phyloP scores from a whole-genome alignment of 176 grass and related monocot species.

The Themeda triandra region DNA sequence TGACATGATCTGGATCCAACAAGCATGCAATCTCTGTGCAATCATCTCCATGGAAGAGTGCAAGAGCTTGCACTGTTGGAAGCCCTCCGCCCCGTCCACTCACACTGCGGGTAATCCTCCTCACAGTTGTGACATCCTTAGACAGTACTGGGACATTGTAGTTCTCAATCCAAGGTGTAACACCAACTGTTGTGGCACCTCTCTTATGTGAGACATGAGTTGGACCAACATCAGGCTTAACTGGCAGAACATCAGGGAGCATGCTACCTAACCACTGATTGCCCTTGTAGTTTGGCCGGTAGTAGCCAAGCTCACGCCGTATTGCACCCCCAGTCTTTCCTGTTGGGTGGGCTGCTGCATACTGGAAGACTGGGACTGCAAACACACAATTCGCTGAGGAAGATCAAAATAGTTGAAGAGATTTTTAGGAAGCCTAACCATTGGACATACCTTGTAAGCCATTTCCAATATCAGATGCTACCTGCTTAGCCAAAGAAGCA shows the following conservation, averaged over 20 bases:
- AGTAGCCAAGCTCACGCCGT: conserved; percentile 65
- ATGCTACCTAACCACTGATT: conserved; percentile 59
- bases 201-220: conserved; percentile 16
- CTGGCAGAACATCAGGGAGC: conserved; percentile 38
- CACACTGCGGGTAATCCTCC: conserved; percentile 49
- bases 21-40: conserved; percentile 73
- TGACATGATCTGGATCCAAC: conserved; percentile 46
- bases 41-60: conserved; percentile 44
- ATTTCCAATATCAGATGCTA: conserved; percentile 59
- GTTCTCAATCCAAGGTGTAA: conserved; percentile 32
- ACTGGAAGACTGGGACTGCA: conserved; percentile 75
- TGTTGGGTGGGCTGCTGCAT: conserved; percentile 53
- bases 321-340: conserved; percentile 39
- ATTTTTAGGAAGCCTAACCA: neutral
- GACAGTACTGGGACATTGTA: conserved; percentile 65
- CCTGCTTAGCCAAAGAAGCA: conserved; percentile 45
- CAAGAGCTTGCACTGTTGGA: conserved; percentile 61
- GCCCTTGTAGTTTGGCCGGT: conserved; percentile 35
- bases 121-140: conserved; percentile 43
- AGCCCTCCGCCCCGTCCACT: conserved; percentile 56
- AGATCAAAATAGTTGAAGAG: neutral
- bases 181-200: conserved; percentile 53
- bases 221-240: conserved; percentile 58
- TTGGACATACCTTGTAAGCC: conserved; percentile 42
- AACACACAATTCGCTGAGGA: neutral